Evolutionary conservation across 768 basidiomycete genomes (phyloP).

Genomic region (Agrocybe praecox): DNA sequence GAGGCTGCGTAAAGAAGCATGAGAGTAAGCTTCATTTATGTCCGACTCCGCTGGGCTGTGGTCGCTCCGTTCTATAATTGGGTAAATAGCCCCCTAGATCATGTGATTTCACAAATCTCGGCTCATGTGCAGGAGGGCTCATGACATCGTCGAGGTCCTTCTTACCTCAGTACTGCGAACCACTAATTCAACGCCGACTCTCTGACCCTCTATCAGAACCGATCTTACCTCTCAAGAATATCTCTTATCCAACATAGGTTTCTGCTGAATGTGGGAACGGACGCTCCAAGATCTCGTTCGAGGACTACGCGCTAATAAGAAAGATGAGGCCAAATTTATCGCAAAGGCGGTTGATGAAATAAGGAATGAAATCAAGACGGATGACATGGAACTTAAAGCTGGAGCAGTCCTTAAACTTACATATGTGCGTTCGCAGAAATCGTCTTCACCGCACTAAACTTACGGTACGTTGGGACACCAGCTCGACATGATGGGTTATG

Average conservation of each 20-base stretch:
- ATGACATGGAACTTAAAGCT: conserved; percentile 97
- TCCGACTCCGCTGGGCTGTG: too few relatives aligned
- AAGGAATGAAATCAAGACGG: conserved; percentile 84
- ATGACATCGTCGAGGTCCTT: too few relatives aligned
- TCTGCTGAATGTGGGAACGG: conserved; percentile 84
- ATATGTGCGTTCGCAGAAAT: conserved; percentile 69
- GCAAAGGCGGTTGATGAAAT: conserved; percentile 94
- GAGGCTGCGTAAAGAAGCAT: neutral
- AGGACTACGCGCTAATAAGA: conserved; percentile 94
- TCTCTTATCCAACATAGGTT: neutral
- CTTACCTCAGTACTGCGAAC: too few relatives aligned
- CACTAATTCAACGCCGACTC: too few relatives aligned
- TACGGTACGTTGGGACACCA: conserved; percentile 29
- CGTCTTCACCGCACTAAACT: neutral
- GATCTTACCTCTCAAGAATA: neutral
- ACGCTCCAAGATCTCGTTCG: conserved; percentile 95
- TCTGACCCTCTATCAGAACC: too few relatives aligned
- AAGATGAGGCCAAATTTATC: conserved; percentile 91
- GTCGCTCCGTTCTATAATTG: too few relatives aligned
- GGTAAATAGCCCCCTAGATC: too few relatives aligned
- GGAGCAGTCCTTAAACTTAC: conserved; percentile 94
- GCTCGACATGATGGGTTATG: conserved; percentile 97
- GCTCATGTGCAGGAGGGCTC: too few relatives aligned
- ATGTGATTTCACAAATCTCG: too few relatives aligned
- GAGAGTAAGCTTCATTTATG: too few relatives aligned